phyloP scores from a whole-genome alignment of 2,329 filamentous ascomycete genomes.

The Scopulariopsis brevicaulis region DNA sequence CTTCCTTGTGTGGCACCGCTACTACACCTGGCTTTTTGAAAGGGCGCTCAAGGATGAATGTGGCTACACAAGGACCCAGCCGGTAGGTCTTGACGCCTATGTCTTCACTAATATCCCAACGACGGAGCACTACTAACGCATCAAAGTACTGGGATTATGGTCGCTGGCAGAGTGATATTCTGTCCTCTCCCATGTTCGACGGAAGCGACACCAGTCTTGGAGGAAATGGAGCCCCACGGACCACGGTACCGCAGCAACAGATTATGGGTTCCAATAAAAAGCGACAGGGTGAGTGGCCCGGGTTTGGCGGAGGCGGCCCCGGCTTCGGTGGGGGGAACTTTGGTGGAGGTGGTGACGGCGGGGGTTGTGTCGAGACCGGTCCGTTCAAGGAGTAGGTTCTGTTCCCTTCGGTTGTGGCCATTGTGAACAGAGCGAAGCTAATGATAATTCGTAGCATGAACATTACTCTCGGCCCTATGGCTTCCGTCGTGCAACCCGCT shows the following conservation, averaged over 20 bases:
- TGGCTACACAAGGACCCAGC: conserved; percentile 25
- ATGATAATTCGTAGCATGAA: conserved; percentile 8
- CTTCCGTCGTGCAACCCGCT: conserved; percentile 9
- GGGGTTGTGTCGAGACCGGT: conserved; percentile 37
- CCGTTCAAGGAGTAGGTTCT: conserved; percentile 34
- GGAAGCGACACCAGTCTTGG: conserved; percentile 37
- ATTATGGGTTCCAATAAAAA: conserved; percentile 2
- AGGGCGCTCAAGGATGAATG: conserved; percentile 26
- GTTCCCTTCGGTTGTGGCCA: neutral
- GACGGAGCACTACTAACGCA: neutral
- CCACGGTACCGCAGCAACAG: neutral
- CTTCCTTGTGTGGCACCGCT: conserved; percentile 31
- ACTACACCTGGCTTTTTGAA: conserved; percentile 25
- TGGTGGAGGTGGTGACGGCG: conserved; percentile 35
- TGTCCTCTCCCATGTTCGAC: conserved; percentile 40
- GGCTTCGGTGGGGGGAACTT: conserved; percentile 4
- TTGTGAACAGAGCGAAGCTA: neutral
- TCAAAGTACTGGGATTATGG: conserved; percentile 41
- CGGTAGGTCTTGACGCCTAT: conserved; percentile 13
- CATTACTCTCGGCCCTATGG: conserved; percentile 17
- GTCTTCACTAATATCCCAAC: neutral
- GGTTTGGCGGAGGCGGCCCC: conserved; percentile 6
- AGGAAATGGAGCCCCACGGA: conserved; percentile 26
- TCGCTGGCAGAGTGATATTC: conserved; percentile 28
- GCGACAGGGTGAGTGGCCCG: conserved; percentile 9